Conservation (phyloP, 495 filamentous ascomycete genomes). For the Stereocaulon alpinum region DNA sequence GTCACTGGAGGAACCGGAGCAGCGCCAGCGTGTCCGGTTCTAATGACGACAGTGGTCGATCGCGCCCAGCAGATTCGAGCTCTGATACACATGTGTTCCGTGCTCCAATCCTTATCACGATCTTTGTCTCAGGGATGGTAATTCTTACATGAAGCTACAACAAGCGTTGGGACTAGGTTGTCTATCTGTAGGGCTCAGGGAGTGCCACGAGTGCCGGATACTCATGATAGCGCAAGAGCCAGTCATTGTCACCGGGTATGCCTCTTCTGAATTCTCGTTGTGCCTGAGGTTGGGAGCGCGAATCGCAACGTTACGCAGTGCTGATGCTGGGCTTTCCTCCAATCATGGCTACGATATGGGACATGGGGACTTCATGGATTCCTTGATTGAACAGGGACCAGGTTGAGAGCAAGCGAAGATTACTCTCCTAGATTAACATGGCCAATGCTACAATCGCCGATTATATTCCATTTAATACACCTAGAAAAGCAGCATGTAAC, state of each 20-base stretch:
- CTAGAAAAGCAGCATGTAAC: not conserved
- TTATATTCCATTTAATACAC: not conserved
- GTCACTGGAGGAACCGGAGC: not conserved
- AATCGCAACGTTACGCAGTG: not conserved
- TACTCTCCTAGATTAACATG: not conserved
- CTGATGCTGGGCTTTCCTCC: not conserved
- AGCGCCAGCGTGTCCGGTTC: not conserved
- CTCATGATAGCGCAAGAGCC: not conserved
- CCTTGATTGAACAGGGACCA: not conserved
- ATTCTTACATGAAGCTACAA: not conserved
- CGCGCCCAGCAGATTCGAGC: conserved; percentile 2
- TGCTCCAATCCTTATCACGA: not conserved
- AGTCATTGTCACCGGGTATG: not conserved
- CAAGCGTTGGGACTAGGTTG: conserved; percentile 11
- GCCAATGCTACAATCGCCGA: conserved; percentile 1
- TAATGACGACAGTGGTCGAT: not conserved
- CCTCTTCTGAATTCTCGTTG: not conserved
- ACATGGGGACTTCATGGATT: not conserved
- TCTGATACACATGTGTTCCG: not conserved
- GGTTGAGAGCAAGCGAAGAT: not conserved
- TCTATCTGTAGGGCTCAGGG: not conserved
- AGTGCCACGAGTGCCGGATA: not conserved
- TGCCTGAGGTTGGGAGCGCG: not conserved
- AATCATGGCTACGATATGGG: not conserved
- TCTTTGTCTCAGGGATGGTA: not conserved